Conservation (phyloP, 2,329 filamentous ascomycete species). For the Pestalotiopsis sp. region DNA sequence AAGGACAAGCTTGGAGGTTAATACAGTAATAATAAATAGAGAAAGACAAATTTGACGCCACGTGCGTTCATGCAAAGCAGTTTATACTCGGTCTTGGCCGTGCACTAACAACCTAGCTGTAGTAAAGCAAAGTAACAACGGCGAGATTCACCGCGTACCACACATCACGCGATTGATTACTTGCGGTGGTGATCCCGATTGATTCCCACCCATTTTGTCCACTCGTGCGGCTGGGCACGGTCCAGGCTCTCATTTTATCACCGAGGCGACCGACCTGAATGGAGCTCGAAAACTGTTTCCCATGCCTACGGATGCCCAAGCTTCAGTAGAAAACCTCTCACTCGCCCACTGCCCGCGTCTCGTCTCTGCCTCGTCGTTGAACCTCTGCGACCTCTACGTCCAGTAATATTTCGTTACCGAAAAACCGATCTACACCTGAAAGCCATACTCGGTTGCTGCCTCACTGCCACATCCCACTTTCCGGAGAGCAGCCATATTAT, state of each 20-base stretch:
- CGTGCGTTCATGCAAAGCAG: neutral
- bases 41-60: neutral
- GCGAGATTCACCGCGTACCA: neutral
- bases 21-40: neutral
- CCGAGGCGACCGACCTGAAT: constrained; percentile 9
- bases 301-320: neutral
- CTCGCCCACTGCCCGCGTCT: neutral
- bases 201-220: constrained; percentile 1
- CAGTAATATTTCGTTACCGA: neutral
- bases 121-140: neutral
- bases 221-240: constrained; percentile 4
- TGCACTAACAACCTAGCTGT: neutral
- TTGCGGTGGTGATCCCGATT: neutral
- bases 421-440: neutral
- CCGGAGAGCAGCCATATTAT: neutral
- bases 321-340: constrained; percentile 6
- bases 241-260: constrained; percentile 11
- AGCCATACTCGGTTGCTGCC: neutral
- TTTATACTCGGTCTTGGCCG: constrained; percentile 2
- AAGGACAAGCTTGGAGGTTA: neutral
- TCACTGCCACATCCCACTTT: neutral
- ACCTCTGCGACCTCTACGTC: neutral
- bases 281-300: constrained; percentile 7
- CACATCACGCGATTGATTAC: constrained; percentile 1
- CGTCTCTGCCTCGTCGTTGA: neutral